Conservation (phyloP, 331 rosid species). For the Prunus yedoensis region DNA sequence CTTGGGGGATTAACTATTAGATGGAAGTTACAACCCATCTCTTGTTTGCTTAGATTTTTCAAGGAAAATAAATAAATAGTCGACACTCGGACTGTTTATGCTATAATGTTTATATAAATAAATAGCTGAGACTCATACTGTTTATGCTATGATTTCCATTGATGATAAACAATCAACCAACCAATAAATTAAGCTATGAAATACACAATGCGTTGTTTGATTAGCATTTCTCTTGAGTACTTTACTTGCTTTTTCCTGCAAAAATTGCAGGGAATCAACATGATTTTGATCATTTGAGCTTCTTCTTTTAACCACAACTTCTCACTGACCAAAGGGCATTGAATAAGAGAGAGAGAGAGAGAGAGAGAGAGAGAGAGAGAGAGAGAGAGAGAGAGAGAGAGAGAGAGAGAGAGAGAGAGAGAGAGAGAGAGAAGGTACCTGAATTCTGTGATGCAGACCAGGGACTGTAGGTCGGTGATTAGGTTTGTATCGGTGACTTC, state of each 20-base stretch:
- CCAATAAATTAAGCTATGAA: not conserved
- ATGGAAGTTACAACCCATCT: not conserved
- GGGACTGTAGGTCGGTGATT: slow-evolving; percentile 41
- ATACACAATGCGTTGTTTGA: not conserved
- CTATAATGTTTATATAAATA: not conserved
- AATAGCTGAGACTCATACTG: not conserved
- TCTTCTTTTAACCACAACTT: not conserved
- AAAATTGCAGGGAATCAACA: not conserved
- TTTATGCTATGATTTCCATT: not conserved
- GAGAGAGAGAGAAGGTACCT: slow-evolving; percentile 40
- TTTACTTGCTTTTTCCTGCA: too few relatives aligned
- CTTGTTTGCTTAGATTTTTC: not conserved
- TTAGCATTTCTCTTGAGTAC: too few relatives aligned
- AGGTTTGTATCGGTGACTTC: slow-evolving; percentile 33
- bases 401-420: not conserved
- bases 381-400: not conserved
- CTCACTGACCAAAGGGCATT: not conserved
- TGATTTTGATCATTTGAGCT: not conserved
- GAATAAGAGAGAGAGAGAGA: not conserved
- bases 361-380: not conserved
- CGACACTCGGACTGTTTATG: not conserved
- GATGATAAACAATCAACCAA: not conserved
- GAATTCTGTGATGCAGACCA: slow-evolving; percentile 52
- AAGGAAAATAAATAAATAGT: not conserved
- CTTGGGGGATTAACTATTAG: not conserved